phyloP scores from a whole-genome alignment of 805 yeast species.

The Candida mattraensis region DNA sequence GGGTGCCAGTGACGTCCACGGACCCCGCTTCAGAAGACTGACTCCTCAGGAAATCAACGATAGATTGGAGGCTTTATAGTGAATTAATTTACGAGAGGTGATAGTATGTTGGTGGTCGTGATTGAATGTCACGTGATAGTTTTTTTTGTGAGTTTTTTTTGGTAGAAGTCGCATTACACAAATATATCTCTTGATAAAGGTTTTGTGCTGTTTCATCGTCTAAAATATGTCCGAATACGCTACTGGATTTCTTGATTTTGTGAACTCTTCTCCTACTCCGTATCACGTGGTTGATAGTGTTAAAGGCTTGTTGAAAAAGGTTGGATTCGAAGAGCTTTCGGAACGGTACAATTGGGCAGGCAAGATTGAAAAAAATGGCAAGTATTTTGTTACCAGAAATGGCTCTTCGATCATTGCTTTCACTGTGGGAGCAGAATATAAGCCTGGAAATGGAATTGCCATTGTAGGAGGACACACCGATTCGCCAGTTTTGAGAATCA shows the following conservation, averaged over 20 bases:
- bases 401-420: slow-evolving; percentile 88
- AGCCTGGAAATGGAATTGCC: slow-evolving; percentile 78
- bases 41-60: slow-evolving; percentile 92
- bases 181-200: no score
- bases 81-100: neutral
- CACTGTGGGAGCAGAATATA: slow-evolving; percentile 70
- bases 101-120: neutral
- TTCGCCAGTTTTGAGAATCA: slow-evolving; percentile 84
- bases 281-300: slow-evolving; percentile 83
- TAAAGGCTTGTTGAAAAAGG: slow-evolving; percentile 48
- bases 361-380: slow-evolving; percentile 51
- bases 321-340: slow-evolving; percentile 72
- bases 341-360: slow-evolving; percentile 76
- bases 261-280: slow-evolving; percentile 88
- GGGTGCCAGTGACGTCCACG: slow-evolving; percentile 74
- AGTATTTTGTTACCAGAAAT: slow-evolving; percentile 86
- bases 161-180: no score
- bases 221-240: slow-evolving; percentile 36
- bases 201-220: slow-evolving; percentile 3
- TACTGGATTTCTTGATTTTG: slow-evolving; percentile 68
- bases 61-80: slow-evolving; percentile 83
- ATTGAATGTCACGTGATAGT: no score
- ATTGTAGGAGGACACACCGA: slow-evolving; percentile 97
- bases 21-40: slow-evolving; percentile 87
- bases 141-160: slow-evolving; percentile 3